A percentile compares a stretch with the other conserved stretches of the same genome.
phyloP scores from a whole-genome alignment of 1,284 basidiomycete species.

The Schizopora paradoxa region DNA sequence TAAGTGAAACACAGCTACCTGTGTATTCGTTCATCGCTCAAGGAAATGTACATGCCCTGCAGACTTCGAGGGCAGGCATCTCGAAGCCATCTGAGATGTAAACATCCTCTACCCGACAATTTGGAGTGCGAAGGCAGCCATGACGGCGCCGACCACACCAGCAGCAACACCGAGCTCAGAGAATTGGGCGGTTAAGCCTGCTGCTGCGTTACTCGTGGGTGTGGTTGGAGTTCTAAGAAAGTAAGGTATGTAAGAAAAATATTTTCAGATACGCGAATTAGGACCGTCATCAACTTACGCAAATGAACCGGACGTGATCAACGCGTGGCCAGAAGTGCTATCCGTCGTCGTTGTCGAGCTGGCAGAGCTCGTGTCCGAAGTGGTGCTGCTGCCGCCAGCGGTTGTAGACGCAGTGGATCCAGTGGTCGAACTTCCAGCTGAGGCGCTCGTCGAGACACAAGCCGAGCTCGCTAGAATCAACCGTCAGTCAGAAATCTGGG shows the following conservation, averaged over 20 bases:
- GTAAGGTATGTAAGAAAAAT: too few species aligned
- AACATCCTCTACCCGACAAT: too few species aligned
- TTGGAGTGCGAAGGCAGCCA: conserved; percentile 37
- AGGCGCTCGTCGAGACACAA: conserved; percentile 32
- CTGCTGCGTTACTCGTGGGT: conserved; percentile 9
- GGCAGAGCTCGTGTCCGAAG: conserved; percentile 20
- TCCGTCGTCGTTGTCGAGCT: conserved; percentile 16
- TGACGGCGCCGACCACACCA: conserved; percentile 41
- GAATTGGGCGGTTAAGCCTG: conserved; percentile 20
- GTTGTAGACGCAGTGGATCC: conserved; percentile 10
- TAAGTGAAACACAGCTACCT: too few species aligned
- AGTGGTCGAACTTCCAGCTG: conserved; percentile 19
- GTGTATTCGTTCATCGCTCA: too few species aligned
- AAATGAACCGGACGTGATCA: background rate
- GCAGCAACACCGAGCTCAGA: conserved; percentile 36
- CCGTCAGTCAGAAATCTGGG: conserved; percentile 1
- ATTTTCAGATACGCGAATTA: conserved; percentile 20
- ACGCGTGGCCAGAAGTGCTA: conserved; percentile 6
- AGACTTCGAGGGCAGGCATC: too few species aligned
- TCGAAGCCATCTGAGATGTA: too few species aligned
- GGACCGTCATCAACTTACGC: conserved; percentile 16
- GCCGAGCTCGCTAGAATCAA: conserved; percentile 27
- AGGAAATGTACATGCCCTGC: too few species aligned
- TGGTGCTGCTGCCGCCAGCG: conserved; percentile 18
- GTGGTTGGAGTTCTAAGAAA: too few species aligned